Evolutionary conservation across 352 stramenopile genomes (phyloP).

Genomic region (Plasmopara halstedii): DNA sequence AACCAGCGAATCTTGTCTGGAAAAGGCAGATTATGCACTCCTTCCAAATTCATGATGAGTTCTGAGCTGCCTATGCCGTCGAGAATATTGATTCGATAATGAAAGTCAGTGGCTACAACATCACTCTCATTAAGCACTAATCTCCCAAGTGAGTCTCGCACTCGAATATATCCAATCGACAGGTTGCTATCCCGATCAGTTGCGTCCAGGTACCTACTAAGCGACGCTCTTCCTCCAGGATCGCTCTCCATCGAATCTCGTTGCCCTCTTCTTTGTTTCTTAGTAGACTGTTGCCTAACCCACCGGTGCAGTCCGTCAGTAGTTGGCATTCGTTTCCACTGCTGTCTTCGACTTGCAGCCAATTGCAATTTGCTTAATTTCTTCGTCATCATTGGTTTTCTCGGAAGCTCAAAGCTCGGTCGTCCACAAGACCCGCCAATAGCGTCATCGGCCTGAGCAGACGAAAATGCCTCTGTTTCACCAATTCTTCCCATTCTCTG

Average conservation of each 20-base stretch:
- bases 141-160: constrained; percentile 56
- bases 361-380: constrained; percentile 73
- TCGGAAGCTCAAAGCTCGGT: constrained; percentile 22
- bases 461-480: constrained; percentile 37
- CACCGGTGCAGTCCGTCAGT: constrained; percentile 66
- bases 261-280: constrained; percentile 13
- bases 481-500: constrained; percentile 40
- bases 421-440: constrained; percentile 27
- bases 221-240: constrained; percentile 24
- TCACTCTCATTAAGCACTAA: constrained; percentile 81
- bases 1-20: constrained; percentile 76
- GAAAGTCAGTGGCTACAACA: constrained; percentile 64
- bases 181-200: constrained; percentile 55
- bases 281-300: constrained; percentile 36
- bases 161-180: constrained; percentile 70
- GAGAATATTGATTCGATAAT: constrained; percentile 79
- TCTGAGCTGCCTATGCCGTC: constrained; percentile 59
- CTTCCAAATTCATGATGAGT: constrained; percentile 79
- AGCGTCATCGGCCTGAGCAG: constrained; percentile 22
- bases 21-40: constrained; percentile 72
- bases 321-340: constrained; percentile 75
- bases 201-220: constrained; percentile 37
- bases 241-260: constrained; percentile 54
- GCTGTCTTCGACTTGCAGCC: constrained; percentile 52
- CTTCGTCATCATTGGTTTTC: constrained; percentile 10